A percentile compares a stretch with the other conserved stretches of the same genome.
Conservation (phyloP, 73 alveolate genomes). For the Halteria grandinella region DNA sequence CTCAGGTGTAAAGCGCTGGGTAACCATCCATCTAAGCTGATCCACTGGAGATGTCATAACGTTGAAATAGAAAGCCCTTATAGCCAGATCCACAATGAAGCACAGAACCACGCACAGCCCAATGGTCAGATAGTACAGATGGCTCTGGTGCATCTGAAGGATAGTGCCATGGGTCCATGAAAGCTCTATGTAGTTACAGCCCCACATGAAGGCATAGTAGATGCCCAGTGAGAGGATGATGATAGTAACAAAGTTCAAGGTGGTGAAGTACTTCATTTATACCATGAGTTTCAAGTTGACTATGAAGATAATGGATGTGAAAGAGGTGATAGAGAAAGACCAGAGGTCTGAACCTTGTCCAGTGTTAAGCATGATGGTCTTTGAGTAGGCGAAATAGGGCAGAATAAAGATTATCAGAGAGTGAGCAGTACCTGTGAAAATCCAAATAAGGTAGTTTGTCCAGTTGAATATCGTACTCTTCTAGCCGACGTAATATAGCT, state of each 20-base stretch:
- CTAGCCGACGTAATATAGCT: slow-evolving; percentile 77
- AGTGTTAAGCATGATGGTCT: slow-evolving; percentile 20
- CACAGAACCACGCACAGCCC: slow-evolving; percentile 21
- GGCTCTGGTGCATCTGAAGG: slow-evolving; percentile 17
- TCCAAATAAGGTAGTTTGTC: slow-evolving; percentile 72
- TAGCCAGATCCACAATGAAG: slow-evolving; percentile 33
- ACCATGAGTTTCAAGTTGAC: slow-evolving; percentile 68
- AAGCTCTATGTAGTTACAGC: slow-evolving; percentile 34
- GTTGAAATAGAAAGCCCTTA: slow-evolving; percentile 40
- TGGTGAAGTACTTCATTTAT: slow-evolving; percentile 56
- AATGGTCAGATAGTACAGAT: slow-evolving; percentile 36
- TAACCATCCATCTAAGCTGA: slow-evolving; percentile 29
- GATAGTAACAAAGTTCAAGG: slow-evolving; percentile 52
- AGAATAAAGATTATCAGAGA: slow-evolving; percentile 61
- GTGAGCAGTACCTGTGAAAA: slow-evolving; percentile 68
- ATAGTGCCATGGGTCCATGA: slow-evolving; percentile 26
- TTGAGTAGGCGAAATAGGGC: slow-evolving; percentile 49
- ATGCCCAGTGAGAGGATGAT: slow-evolving; percentile 49
- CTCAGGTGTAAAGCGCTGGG: not conserved
- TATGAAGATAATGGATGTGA: slow-evolving; percentile 72
- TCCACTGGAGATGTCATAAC: slow-evolving; percentile 52
- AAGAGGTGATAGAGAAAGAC: slow-evolving; percentile 62
- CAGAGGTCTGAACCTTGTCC: slow-evolving; percentile 74
- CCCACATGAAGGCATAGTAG: slow-evolving; percentile 69
- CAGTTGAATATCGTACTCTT: slow-evolving; percentile 68